Percentiles rank a stretch among this genome's conserved stretches.
Evolutionary conservation across 2,329 filamentous ascomycete species (phyloP).

Genomic region (Alternaria postmessia): DNA sequence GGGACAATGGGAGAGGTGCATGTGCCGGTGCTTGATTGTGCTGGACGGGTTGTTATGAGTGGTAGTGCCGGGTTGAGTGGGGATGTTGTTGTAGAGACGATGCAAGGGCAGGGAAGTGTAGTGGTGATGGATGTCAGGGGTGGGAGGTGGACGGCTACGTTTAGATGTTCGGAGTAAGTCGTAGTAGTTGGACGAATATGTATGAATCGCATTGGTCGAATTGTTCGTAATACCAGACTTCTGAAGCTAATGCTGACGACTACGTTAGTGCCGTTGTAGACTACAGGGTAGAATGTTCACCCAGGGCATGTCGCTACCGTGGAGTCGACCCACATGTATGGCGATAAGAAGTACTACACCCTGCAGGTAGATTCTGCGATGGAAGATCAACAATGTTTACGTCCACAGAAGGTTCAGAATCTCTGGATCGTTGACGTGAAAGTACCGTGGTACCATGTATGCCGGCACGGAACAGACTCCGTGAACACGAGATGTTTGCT

Average conservation of each 20-base stretch:
- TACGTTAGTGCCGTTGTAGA: background rate
- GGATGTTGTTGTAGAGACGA: conserved; percentile 27
- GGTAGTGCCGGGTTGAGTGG: conserved; percentile 24
- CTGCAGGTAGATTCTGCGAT: background rate
- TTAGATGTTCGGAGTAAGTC: conserved; percentile 16
- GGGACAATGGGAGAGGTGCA: conserved; percentile 42
- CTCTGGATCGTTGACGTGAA: background rate
- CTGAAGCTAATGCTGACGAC: background rate
- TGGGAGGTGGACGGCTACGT: conserved; percentile 34
- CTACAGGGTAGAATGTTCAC: background rate
- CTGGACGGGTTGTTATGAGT: conserved; percentile 30
- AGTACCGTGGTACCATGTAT: background rate
- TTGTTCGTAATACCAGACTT: background rate
- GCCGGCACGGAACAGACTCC: background rate
- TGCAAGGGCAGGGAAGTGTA: conserved; percentile 21
- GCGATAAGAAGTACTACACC: background rate
- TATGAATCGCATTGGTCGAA: background rate
- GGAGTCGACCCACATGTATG: background rate
- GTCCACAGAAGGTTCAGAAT: background rate
- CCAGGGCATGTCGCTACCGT: background rate
- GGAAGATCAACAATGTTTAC: background rate
- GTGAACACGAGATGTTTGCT: conserved; percentile 1
- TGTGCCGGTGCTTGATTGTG: conserved; percentile 31
- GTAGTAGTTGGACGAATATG: background rate
- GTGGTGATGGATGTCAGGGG: conserved; percentile 26